Evolutionary conservation across 1,284 basidiomycete species (phyloP), one percentile per base, ranked within the genome.

Genomic region (Rhodotorula sp.): DNA sequence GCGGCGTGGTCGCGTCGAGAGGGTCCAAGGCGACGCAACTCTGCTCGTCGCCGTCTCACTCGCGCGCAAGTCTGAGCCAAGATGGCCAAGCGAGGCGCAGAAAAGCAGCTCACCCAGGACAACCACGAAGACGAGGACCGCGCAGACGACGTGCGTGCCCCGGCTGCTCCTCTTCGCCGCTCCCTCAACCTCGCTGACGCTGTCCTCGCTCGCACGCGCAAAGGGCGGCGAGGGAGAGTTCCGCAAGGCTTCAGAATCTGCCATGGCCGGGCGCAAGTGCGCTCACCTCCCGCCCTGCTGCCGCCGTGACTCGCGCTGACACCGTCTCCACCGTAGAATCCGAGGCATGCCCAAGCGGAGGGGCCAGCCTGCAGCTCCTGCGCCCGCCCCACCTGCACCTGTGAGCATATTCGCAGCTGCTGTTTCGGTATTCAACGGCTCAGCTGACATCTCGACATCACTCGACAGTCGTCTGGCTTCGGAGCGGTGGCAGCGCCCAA

Each of bases 271-370:
- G 5, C 58, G 70, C n/a, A 60, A 65, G 67, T 69, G 42, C 17
- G 64, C 41, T 41, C 0, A 10, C 3, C 27, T 4, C 21, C 52
- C 14, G 52, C 10, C 17, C 25, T 27, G 16, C 4, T 17, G 5
- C 53, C 17, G 9, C 34, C 16, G 16, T 9, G 14, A 4, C n/a
- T 49, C 25, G 23, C 57, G 25, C 3, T 7, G 7, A 7, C 27
- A 5, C 55, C n/a, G 7, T 14, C 1, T 19, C 0, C 48, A 10
- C n/a, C 25, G 53, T 52, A 84, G 83, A 61, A 82, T 84, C 48
- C 79, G 82, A 53, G 82, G 81, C 4, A 62, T 84, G 67, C 83
- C 83, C 13, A 74, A 78, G 50, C 72, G 78, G 44, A 42, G 44
- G 25, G 7, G 78, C 74, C 49, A 71, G 44, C 64, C 73, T 23